These are phyloP conservation scores for Magnaporthiopsis incrustans DNA, from an alignment of 2,329 filamentous ascomycete genomes.

Conservation along the genomic window DNA sequence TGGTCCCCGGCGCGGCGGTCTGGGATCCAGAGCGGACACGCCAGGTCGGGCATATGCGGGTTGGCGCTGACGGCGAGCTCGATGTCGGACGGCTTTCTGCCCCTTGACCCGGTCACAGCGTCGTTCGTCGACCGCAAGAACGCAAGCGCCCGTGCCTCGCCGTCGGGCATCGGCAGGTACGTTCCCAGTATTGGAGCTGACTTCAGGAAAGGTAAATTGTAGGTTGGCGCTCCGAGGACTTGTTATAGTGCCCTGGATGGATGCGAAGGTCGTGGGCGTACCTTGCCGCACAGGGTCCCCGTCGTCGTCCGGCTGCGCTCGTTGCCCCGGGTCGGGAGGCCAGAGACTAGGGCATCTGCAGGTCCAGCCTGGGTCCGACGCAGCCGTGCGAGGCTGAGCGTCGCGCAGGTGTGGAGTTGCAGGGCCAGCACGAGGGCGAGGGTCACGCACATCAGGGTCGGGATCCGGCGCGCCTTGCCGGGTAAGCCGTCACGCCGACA, in stretches of 20 bases:
- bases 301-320: not conserved
- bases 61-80: constrained; percentile 5
- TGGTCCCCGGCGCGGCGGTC: constrained; percentile 2
- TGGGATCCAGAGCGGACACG: not conserved
- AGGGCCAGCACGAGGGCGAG: not conserved
- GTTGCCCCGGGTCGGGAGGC: not conserved
- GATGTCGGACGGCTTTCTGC: not conserved
- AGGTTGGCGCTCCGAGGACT: no score
- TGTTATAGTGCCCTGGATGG: no score
- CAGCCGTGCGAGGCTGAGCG: not conserved
- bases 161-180: not conserved
- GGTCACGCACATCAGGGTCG: not conserved
- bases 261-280: not conserved
- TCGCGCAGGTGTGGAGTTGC: not conserved
- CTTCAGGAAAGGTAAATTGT: no score
- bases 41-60: constrained; percentile 1
- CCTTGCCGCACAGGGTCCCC: constrained; percentile 1
- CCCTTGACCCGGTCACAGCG: not conserved
- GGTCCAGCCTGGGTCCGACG: not conserved
- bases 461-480: not conserved
- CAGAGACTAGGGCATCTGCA: not conserved
- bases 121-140: not conserved
- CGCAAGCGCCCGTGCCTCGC: not conserved
- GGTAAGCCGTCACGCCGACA: not conserved
- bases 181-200: constrained; percentile 2